Base-by-base conservation (phyloP, 768 basidiomycete species). In the Amylocystis lapponica region DNA sequence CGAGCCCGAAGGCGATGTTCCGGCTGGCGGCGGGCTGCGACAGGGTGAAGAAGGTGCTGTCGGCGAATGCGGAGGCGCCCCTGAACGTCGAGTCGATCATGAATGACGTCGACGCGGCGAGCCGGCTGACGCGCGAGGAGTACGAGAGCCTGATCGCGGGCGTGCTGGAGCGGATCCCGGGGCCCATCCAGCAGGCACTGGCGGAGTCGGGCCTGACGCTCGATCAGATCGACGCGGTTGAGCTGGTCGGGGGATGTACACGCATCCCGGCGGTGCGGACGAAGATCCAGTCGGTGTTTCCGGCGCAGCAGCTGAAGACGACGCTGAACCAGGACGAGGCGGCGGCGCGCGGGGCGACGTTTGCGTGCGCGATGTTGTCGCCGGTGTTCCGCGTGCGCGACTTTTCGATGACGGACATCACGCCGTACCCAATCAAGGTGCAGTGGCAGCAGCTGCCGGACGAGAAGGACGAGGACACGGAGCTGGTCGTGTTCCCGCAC, bases 311-410 rank as follows among this genome's bases (percentile, higher is more conserved):
- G n/a, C 83, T 98, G 52, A 86, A 79, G 14, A 85, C 84, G 53
- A 98, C 96, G 25, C 82, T 95, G 61, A 99, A 98, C 75, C 91
- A 94, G 69, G 96, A 98, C 54, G 96, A 98, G 70, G 94, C 96
- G 47, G 76, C 93, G 54, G 92, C 91, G 8, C 89, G 95, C 34
- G 96, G 95, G 31, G 88, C 93, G 39, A 97, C 96, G 43, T 96
- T 99, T 64, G 82, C 92, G 27, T 97, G 95, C 61, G 95, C 96
- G 22, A 91, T 91, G 74, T 84, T 96, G 52, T 96, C 93, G 25
- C 96, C 96, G 54, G 83, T 93, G 40, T 99, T 98, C 87, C 87
- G 91, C 51, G 95, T 98, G 26, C 86, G 93, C 52, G 94, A 98
- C 49, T 99, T 99, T 75, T 72, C 79, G 58, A 70, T 92, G 47